phyloP scores from a whole-genome alignment of 768 basidiomycete genomes.

The Pleurotus giganteus region DNA sequence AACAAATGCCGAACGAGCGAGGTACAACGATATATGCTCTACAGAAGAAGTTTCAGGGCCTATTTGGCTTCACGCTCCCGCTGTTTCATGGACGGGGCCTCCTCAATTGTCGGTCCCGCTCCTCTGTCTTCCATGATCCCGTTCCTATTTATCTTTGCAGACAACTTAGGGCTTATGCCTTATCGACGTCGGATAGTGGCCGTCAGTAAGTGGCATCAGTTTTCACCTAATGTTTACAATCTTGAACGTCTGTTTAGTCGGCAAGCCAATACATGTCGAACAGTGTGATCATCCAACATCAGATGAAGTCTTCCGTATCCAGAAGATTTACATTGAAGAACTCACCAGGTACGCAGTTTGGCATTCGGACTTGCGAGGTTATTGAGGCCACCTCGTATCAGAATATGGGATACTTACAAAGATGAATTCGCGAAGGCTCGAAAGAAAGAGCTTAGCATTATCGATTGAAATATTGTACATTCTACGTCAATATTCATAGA shows the following conservation, averaged over 20 bases:
- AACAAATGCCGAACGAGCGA: constrained; percentile 94
- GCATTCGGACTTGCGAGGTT: not conserved
- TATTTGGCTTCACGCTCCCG: constrained; percentile 95
- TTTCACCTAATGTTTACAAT: not conserved
- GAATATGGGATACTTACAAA: constrained; percentile 97
- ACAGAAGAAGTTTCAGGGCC: constrained; percentile 87
- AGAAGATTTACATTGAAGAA: constrained; percentile 88
- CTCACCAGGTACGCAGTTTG: constrained; percentile 66
- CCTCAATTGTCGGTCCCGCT: constrained; percentile 75
- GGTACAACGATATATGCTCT: constrained; percentile 84
- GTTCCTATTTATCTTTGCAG: constrained; percentile 37
- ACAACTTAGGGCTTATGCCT: constrained; percentile 94
- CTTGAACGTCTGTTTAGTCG: constrained; percentile 50
- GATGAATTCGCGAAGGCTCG: constrained; percentile 87
- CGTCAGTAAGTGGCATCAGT: constrained; percentile 68
- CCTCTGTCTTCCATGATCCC: not conserved
- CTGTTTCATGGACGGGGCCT: constrained; percentile 96
- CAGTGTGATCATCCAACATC: constrained; percentile 78
- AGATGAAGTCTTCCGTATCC: constrained; percentile 76
- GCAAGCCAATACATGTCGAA: constrained; percentile 80
- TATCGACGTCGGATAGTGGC: constrained; percentile 95
- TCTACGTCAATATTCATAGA: not conserved
- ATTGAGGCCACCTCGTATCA: constrained; percentile 29
- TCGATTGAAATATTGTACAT: constrained; percentile 45
- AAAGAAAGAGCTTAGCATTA: constrained; percentile 72